Base-by-base conservation (phyloP, 1,139 yeast genomes). In the Blastobotrys apis region DNA sequence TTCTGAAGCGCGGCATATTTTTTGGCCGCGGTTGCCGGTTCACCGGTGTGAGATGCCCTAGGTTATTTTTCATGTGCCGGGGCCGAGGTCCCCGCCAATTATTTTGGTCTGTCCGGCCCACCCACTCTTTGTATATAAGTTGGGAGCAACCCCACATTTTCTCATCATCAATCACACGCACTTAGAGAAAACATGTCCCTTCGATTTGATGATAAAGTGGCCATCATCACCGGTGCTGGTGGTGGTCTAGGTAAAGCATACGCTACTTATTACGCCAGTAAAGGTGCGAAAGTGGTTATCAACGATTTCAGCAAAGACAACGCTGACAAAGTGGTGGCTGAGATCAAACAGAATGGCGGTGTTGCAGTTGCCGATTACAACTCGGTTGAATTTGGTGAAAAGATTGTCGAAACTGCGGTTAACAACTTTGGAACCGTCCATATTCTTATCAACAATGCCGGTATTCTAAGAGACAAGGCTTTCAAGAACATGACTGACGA, bases 221-320 rank as follows among this genome's bases (percentile, higher is more conserved):
- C 87, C 29, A 78, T 88, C 52, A 81, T 92, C 64, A 92, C 97
- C 47, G 98, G 97, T 38, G 94, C 97, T 42, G 98, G 98, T 53
- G 97, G 97, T 57, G 98, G 97, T 33, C 77, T 92, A 43, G 98
- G 98, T 33, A 84, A 76, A 62, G 81, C 81, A 44, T 92, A 92
- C 66, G 95, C 97, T 19, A 69, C 86, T 33, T 90, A 83, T 57
- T 90, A 76, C 66, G 97, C 95, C 43, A 73, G 80, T 52, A 74
- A 95, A 59, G 97, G 97, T 37, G 98, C 97, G 53, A 84, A 82
- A 10, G 96, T 92, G 39, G 97, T 92, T 12, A 81, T 78, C 35
- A 92, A 92, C 64, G 97, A 92, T 67, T 74, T 92, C 52, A 33
- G 20, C 13, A 13, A 19, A 9, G 38, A 26, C n/a, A 13, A 20